phyloP scores from a whole-genome alignment of 225 moss, liverwort and hornwort species.

The Climacium dendroides region DNA sequence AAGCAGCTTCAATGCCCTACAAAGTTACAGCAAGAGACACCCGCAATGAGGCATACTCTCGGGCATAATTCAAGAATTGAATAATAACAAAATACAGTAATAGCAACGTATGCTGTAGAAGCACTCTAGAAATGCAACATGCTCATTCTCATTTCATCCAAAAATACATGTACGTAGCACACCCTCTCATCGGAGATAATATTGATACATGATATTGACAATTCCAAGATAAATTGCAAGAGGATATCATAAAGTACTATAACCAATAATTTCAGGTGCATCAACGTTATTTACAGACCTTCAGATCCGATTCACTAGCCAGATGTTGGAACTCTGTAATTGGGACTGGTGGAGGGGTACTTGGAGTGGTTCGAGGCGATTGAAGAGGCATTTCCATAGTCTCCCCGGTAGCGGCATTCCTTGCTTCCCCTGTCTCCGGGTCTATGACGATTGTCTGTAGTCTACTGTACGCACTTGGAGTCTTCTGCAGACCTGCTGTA shows the following conservation, averaged over 20 bases:
- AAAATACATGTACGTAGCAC: background rate
- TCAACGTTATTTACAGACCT: constrained; percentile 28
- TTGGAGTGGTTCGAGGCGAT: constrained; percentile 34
- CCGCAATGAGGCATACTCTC: background rate
- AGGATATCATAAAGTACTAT: background rate
- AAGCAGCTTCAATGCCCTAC: constrained; percentile 92
- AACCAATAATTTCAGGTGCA: background rate
- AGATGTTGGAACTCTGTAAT: constrained; percentile 86
- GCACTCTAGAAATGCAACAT: background rate
- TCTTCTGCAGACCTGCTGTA: background rate
- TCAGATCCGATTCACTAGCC: constrained; percentile 89
- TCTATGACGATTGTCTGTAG: constrained; percentile 29
- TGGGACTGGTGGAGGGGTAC: constrained; percentile 51
- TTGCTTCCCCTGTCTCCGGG: constrained; percentile 49
- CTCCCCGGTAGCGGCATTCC: constrained; percentile 47
- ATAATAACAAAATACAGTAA: background rate
- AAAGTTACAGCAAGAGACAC: constrained; percentile 2
- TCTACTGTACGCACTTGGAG: background rate
- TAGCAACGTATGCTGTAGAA: background rate
- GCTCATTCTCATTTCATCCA: background rate
- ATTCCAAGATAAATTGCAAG: background rate
- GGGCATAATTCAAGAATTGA: background rate
- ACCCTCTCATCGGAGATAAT: background rate
- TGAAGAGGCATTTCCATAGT: constrained; percentile 45
- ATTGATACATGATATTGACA: background rate